phyloP scores from a whole-genome alignment of 306 rosid species.

The Betula pendula region DNA sequence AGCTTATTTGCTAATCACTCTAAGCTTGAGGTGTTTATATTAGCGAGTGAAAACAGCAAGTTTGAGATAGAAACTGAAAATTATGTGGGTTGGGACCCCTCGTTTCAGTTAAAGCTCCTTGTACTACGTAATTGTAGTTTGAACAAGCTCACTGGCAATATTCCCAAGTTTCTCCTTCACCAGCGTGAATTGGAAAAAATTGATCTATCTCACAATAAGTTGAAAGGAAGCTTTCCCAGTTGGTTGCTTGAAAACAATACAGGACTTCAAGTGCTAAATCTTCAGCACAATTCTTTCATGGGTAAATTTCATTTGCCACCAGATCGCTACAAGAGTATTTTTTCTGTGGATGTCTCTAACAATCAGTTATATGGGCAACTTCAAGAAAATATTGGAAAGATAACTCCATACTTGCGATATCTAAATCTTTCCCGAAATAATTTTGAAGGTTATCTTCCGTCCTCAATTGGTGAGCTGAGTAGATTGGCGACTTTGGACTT shows the following conservation, averaged over 20 bases:
- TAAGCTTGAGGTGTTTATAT: constrained; percentile 12
- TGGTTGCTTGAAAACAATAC: constrained; percentile 10
- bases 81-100: not conserved
- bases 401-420: not conserved
- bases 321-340: not conserved
- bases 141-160: not conserved
- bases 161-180: constrained; percentile 13
- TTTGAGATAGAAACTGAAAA: constrained; percentile 24
- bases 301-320: not conserved
- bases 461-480: not conserved
- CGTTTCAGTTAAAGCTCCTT: constrained; percentile 23
- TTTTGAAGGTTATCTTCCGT: constrained; percentile 18
- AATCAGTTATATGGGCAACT: constrained; percentile 2
- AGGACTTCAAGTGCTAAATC: not conserved
- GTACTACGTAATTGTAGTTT: constrained; percentile 1
- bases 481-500: not conserved
- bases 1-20: constrained; percentile 25
- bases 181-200: not conserved
- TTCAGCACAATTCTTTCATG: not conserved
- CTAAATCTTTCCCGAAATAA: not conserved
- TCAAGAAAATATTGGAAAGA: not conserved
- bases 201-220: constrained; percentile 13
- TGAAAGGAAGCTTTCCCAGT: not conserved
- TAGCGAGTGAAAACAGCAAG: not conserved
- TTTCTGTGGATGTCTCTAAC: not conserved